Evolutionary conservation across 2,329 filamentous ascomycete species (phyloP).

Genomic region (Colletotrichum godetiae): DNA sequence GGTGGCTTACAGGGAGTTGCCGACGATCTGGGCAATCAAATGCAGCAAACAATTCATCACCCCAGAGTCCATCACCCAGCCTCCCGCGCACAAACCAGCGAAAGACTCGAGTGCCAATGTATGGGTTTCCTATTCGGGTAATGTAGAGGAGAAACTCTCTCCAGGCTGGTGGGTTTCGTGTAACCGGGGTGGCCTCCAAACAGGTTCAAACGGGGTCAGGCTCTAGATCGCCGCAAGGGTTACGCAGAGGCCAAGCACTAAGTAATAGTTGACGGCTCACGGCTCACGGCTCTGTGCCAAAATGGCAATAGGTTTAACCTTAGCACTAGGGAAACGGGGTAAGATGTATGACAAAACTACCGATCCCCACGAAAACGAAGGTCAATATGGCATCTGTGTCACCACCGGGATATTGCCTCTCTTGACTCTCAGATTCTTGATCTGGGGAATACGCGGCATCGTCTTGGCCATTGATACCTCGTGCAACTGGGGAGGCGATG

Average conservation of each 20-base stretch:
- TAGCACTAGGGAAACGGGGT: not conserved
- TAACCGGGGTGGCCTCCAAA: conserved; percentile 12
- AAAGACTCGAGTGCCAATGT: not conserved
- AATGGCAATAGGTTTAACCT: conserved; percentile 17
- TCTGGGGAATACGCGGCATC: not conserved
- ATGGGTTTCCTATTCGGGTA: conserved; percentile 17
- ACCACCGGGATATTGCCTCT: not conserved
- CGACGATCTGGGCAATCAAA: not conserved
- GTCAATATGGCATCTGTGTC: not conserved
- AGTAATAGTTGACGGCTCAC: not conserved
- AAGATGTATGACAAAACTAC: not conserved
- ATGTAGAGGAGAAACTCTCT: conserved; percentile 26
- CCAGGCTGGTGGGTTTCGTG: not conserved
- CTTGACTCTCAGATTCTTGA: not conserved
- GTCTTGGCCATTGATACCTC: not conserved
- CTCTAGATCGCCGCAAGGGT: conserved; percentile 29
- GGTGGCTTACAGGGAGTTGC: conserved; percentile 4
- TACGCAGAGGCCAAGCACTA: not conserved
- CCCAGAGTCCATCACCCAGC: not conserved
- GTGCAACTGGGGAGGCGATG: not conserved
- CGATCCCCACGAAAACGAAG: conserved; percentile 6
- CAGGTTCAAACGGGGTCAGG: conserved; percentile 10
- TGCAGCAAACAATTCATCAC: not conserved
- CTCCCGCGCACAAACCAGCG: not conserved
- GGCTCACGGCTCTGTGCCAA: conserved; percentile 14